Base-by-base conservation (phyloP, 2,329 filamentous ascomycete genomes). In the Moelleriella libera region DNA sequence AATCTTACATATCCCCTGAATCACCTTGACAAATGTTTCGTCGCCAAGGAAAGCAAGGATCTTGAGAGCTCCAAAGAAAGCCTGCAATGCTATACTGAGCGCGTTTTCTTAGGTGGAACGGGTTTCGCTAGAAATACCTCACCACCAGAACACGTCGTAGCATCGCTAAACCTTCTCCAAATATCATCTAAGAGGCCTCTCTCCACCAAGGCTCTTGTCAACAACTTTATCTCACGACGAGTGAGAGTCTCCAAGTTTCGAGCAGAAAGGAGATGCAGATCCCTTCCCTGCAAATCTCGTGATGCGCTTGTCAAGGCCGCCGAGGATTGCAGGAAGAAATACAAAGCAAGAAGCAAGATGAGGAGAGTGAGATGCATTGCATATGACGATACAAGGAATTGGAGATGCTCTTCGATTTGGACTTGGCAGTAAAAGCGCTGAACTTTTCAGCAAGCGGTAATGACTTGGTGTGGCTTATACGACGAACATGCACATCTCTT, bases 21-120 rank as follows among this genome's bases (percentile, higher is more conserved):
- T 43, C 4, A 58, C 54, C 12, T 50, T 54, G 31, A 68, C 58
- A 48, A 75, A 68, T 7, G 62, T 55, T 10, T 56, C 49, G 39
- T 74, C 67, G 3, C 72, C 70, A 3, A 71, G 52, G 21, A 54
- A 54, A 7, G 70, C 66, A 29, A 72, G 54, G 2, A 63, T 62
- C 51, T 74, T 71, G 28, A 75, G 63, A 6, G 65, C 54, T 14
- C 60, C 54, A 6, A 59, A 29, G 32, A 58, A 49, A n/a, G 43
- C 48, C 54, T 58, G 41, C 48, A 52, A 56, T 11, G 4, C 7
- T 40, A 6, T 32, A 31, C 9, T 43, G 34, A 41, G 11, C 10
- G n/a, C 12, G 8, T 37, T 41, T 21, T 21, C 21, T 14, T n/a
- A 41, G 40, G 34, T 39, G n/a, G 11, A 5, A 31, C 12, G 14